phyloP scores from a whole-genome alignment of 345 rosid species.

The Rhodamnia argentea region DNA sequence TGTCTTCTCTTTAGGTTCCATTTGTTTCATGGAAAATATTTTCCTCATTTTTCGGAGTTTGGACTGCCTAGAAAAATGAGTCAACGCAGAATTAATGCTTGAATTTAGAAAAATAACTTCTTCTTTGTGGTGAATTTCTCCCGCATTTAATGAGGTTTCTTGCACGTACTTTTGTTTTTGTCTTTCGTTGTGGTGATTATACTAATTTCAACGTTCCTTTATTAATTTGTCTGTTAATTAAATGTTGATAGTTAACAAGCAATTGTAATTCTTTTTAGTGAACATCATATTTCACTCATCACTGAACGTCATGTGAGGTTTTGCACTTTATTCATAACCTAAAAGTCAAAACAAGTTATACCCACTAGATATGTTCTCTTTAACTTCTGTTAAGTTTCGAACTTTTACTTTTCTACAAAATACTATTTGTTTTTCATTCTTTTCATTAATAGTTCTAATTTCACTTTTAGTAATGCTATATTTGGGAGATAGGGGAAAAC shows the following conservation, averaged over 20 bases:
- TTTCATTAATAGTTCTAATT: not conserved
- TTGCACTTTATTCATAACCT: not conserved
- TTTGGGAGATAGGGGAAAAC: not conserved
- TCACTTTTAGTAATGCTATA: not conserved
- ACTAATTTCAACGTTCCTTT: not conserved
- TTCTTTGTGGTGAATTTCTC: too few species aligned
- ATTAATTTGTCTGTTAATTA: too few species aligned
- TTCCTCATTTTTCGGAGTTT: too few species aligned
- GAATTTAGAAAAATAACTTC: too few species aligned
- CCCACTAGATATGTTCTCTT: not conserved
- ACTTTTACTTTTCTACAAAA: not conserved
- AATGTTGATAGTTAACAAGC: not conserved
- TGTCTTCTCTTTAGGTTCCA: too few species aligned
- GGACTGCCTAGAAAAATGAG: too few species aligned
- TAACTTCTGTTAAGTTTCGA: not conserved
- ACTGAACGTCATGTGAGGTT: not conserved
- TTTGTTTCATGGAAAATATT: too few species aligned
- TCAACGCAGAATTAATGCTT: too few species aligned
- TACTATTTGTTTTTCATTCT: not conserved
- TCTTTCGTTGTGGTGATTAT: too few species aligned
- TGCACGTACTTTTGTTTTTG: too few species aligned
- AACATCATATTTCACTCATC: not conserved
- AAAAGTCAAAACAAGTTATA: not conserved
- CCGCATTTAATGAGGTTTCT: too few species aligned
- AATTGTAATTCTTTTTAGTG: not conserved